These are phyloP conservation scores for Erodium chrysanthum DNA, from an alignment of 441 rosid species.

Conservation along the genomic window DNA sequence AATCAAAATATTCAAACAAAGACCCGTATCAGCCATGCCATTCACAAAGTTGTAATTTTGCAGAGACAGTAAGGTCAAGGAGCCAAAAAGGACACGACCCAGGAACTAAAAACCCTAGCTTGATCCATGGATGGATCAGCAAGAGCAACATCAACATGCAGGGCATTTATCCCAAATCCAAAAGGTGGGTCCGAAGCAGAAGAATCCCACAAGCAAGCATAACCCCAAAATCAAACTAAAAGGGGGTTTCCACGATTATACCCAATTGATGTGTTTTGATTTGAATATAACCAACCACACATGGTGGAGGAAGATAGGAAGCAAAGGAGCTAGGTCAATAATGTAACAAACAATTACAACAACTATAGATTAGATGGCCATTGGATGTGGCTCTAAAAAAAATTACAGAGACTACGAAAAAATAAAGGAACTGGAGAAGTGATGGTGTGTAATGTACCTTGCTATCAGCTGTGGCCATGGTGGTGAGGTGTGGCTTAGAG, in stretches of 20 bases:
- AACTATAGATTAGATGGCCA: neutral
- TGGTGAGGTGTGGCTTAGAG: neutral
- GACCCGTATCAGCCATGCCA: constrained; percentile 4
- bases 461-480: neutral
- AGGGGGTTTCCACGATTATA: constrained; percentile 5
- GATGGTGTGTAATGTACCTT: constrained; percentile 4
- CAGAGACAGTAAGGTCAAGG: neutral
- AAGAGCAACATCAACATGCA: no score
- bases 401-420: neutral
- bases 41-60: neutral
- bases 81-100: constrained; percentile 2
- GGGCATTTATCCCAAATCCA: constrained; percentile 1
- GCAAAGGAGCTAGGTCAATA: neutral
- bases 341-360: neutral
- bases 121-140: neutral
- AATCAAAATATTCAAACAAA: neutral
- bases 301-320: constrained; percentile 5
- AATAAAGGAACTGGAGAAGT: constrained; percentile 6
- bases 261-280: neutral
- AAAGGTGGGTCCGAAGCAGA: constrained; percentile 7
- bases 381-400: neutral
- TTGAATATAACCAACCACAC: constrained; percentile 1
- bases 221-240: constrained; percentile 9
- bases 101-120: constrained; percentile 7
- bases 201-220: neutral